Base-by-base conservation (phyloP, 2,329 filamentous ascomycete species). In the Orbilia oligospora region DNA sequence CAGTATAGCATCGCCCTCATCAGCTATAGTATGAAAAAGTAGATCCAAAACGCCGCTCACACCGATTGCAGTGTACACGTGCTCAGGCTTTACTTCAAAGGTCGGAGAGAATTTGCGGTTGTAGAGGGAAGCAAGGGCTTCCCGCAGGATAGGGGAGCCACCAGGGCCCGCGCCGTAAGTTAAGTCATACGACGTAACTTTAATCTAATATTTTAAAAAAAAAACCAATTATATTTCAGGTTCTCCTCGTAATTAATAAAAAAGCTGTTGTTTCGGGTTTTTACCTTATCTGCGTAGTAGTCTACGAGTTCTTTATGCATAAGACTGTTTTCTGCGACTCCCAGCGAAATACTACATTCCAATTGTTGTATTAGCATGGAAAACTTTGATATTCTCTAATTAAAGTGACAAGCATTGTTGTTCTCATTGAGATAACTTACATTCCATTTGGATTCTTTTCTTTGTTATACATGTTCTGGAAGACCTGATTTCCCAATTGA, bases 291-390 rank as follows among this genome's bases (percentile, higher is more conserved):
- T 41, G 70, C 71, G 12, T 80, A 56, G 55, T 70, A 80, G 20
- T 80, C 72, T 22, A 55, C 36, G 24, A 81, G 58, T 27, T 81
- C 80, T 8, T 51, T n/a, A 27, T 79, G 73, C 75, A 80, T 80
- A n/a, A 80, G 73, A 56, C 48, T 75, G 46, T 81, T 81, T 61
- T 81, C 80, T 22, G 80, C 80, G 14, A 81, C 70, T 18, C 80
- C 80, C 14, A 81, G 69, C 22, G 65, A 80, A 24, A 81, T 70
- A 3, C 79, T 80, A 48, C 65, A 10, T 3, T 2, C 38, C 22
- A 72, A n/a, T 41, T 27, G 12, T 30, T 10, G 27, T 18, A 41
- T 66, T 49, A 51, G 55, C 22, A 33, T 27, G n/a, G 3, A 20
- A n/a, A 9, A 5, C 44, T 20, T 46, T 9, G 4, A 8, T 5